Evolutionary conservation across 495 filamentous ascomycete genomes (phyloP).

Genomic region (Penicillium pancosmium): DNA sequence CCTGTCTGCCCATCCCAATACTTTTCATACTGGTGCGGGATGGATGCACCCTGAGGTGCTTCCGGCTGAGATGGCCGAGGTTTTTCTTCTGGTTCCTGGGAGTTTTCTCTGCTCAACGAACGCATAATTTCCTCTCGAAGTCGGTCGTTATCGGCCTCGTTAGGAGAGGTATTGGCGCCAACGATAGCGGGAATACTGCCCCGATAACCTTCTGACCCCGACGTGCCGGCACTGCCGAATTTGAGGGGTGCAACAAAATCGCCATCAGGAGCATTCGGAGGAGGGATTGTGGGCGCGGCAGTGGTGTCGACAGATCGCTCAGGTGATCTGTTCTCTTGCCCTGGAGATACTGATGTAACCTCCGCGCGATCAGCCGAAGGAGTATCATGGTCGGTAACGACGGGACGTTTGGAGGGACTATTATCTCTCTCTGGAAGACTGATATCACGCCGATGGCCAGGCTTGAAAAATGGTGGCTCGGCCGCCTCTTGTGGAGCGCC

Average conservation of each 20-base stretch:
- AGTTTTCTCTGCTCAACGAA: slow-evolving; percentile 62
- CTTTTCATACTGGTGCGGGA: slow-evolving; percentile 62
- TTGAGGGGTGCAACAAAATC: slow-evolving; percentile 48
- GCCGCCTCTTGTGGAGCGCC: slow-evolving; percentile 24
- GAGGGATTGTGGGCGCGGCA: slow-evolving; percentile 17
- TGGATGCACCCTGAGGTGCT: slow-evolving; percentile 45
- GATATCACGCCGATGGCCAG: slow-evolving; percentile 62
- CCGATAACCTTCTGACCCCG: slow-evolving; percentile 22
- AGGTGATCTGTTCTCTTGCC: slow-evolving; percentile 13
- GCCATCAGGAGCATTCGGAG: slow-evolving; percentile 37
- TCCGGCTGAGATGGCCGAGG: slow-evolving; percentile 26
- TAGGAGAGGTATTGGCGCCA: slow-evolving; percentile 56
- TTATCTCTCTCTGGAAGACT: slow-evolving; percentile 64
- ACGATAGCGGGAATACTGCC: slow-evolving; percentile 49
- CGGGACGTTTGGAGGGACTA: slow-evolving; percentile 62
- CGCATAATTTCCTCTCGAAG: slow-evolving; percentile 80
- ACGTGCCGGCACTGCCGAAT: slow-evolving; percentile 26
- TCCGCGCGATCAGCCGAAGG: slow-evolving; percentile 47
- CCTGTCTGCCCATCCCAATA: slow-evolving; percentile 53
- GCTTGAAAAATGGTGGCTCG: slow-evolving; percentile 42
- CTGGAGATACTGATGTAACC: slow-evolving; percentile 40
- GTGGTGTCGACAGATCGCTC: slow-evolving; percentile 7
- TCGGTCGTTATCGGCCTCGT: slow-evolving; percentile 75
- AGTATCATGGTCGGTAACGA: slow-evolving; percentile 46
- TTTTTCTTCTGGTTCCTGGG: slow-evolving; percentile 36